Conservation (phyloP, 169 alveolate genomes). For the Plasmodium fragile region DNA sequence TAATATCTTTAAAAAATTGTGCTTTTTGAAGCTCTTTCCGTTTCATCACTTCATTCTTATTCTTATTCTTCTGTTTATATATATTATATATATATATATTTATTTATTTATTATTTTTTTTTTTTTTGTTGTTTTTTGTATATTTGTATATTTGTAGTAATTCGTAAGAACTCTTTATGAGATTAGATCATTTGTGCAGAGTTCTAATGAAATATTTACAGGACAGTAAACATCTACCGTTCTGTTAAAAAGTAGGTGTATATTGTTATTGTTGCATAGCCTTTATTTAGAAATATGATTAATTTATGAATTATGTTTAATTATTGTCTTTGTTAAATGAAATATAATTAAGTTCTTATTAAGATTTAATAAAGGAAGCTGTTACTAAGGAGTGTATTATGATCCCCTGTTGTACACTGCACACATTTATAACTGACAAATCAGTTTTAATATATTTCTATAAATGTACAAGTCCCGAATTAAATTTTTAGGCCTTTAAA, state of each 20-base stretch:
- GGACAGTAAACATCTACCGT: not conserved
- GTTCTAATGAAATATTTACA: not conserved
- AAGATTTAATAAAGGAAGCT: not conserved
- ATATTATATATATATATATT: not conserved
- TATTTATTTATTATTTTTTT: not conserved
- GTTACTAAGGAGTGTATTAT: not conserved
- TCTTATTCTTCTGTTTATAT: not conserved
- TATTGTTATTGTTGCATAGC: not conserved
- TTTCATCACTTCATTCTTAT: not conserved
- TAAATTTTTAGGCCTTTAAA: not conserved
- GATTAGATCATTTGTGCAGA: not conserved
- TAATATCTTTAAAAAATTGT: not conserved
- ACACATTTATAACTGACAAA: not conserved
- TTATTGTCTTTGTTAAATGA: not conserved
- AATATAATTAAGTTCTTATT: not conserved
- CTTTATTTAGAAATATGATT: not conserved
- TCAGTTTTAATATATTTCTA: too few species aligned
- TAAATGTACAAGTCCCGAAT: not conserved
- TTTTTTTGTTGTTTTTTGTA: not conserved
- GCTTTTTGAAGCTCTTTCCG: not conserved
- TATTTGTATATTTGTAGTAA: not conserved
- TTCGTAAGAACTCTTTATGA: not conserved
- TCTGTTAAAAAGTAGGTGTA: not conserved
- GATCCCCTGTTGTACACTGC: not conserved
- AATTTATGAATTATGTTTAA: not conserved